Evolutionary conservation across 768 basidiomycete genomes (phyloP).

Genomic region (Calvatia gigantea): DNA sequence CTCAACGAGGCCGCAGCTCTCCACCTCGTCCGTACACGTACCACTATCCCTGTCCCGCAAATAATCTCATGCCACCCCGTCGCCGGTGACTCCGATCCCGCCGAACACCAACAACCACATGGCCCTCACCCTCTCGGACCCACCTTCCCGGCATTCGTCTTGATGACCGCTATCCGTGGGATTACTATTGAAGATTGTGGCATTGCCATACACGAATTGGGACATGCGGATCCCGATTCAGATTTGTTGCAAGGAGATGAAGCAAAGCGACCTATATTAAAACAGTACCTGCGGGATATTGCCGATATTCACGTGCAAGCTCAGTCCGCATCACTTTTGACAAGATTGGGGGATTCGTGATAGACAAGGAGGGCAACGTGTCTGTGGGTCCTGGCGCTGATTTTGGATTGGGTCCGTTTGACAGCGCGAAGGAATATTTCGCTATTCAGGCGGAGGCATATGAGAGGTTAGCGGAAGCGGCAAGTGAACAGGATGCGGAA

Average conservation of each 20-base stretch:
- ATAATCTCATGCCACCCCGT: conserved; percentile 33
- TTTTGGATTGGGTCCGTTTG: conserved; percentile 39
- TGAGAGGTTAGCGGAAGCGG: conserved; percentile 33
- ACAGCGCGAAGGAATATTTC: conserved; percentile 37
- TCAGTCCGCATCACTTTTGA: conserved; percentile 37
- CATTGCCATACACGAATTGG: conserved; percentile 31
- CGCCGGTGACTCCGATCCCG: conserved; percentile 4
- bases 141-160: conserved; percentile 36
- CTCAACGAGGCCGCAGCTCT: conserved; percentile 41
- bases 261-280: conserved; percentile 30
- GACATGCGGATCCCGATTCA: conserved; percentile 18
- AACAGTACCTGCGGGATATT: conserved; percentile 36
- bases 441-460: conserved; percentile 37
- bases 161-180: conserved; percentile 38
- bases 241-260: conserved; percentile 32
- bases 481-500: conserved; percentile 25
- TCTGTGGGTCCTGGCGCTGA: conserved; percentile 37
- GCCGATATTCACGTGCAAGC: conserved; percentile 38
- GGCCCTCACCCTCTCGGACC: conserved; percentile 31
- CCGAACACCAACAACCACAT: conserved; percentile 17
- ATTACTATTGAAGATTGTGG: conserved; percentile 40
- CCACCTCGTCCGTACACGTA: conserved; percentile 34
- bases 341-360: conserved; percentile 35
- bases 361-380: conserved; percentile 30
- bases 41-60: conserved; percentile 37